Conservation (phyloP, 345 rosid genomes). For the Syzygium jambos region DNA sequence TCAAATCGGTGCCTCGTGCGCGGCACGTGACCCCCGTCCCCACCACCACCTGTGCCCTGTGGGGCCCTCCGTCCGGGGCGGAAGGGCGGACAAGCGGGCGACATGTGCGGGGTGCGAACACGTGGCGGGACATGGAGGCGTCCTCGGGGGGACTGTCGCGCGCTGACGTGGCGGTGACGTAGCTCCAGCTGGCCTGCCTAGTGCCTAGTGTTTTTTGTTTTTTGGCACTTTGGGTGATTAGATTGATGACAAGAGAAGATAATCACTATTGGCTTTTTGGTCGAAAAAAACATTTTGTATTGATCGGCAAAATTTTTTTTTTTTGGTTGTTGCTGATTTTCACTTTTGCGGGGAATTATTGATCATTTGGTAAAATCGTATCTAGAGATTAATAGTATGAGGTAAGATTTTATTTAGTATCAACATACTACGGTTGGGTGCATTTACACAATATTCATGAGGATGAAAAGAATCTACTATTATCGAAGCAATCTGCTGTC, state of each 20-base stretch:
- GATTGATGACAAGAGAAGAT: background rate
- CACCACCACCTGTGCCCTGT: background rate
- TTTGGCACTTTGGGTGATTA: background rate
- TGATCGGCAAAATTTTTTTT: background rate
- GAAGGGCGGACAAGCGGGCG: slow-evolving; percentile 8
- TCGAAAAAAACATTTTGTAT: no score
- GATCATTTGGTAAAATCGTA: background rate
- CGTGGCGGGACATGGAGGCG: slow-evolving; percentile 19
- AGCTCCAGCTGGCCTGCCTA: background rate
- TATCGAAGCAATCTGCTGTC: no score
- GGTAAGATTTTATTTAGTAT: background rate
- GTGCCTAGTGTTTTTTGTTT: background rate
- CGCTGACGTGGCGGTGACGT: slow-evolving; percentile 27
- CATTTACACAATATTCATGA: background rate
- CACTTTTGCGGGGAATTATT: background rate
- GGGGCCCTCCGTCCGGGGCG: background rate
- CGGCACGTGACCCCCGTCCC: slow-evolving; percentile 8
- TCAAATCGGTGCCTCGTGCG: background rate
- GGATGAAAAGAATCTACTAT: background rate
- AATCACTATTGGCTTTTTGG: no score
- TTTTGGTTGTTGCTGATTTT: background rate
- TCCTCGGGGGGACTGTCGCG: slow-evolving; percentile 10
- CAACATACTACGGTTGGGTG: background rate
- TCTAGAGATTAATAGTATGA: background rate
- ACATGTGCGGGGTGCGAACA: slow-evolving; percentile 12